These are phyloP conservation scores for Primulina huaijiensis DNA, from an alignment of 257 asterid genomes.

Conservation along the genomic window DNA sequence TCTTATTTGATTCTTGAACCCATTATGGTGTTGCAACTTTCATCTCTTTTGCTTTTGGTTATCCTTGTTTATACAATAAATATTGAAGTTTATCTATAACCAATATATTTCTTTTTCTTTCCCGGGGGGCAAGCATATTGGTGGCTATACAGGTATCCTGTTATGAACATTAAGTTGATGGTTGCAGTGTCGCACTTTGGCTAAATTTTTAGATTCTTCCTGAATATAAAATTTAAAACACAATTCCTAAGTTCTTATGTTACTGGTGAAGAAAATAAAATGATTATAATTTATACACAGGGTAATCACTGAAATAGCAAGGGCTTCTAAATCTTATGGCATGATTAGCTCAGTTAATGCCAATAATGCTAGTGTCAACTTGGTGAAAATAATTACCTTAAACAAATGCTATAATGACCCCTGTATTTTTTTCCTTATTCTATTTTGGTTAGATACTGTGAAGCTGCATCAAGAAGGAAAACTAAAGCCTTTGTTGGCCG, in stretches of 20 bases:
- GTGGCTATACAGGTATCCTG: constrained; percentile 82
- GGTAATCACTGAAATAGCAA: neutral
- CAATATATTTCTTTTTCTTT: constrained; percentile 21
- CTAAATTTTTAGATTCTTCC: neutral
- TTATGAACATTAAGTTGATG: constrained; percentile 1
- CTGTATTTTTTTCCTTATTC: neutral
- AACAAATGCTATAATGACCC: neutral
- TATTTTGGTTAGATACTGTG: constrained; percentile 49
- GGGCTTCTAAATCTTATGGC: neutral
- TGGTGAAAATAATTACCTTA: neutral
- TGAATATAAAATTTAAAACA: neutral
- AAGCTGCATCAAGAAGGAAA: constrained; percentile 62
- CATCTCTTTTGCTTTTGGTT: neutral
- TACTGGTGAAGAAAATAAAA: neutral
- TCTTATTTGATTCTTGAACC: constrained; percentile 5
- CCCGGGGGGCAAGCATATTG: constrained; percentile 83
- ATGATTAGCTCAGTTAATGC: neutral
- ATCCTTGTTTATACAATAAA: neutral
- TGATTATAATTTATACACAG: neutral
- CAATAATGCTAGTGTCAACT: too few relatives aligned
- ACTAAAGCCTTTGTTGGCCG: constrained; percentile 55
- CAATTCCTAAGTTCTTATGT: neutral
- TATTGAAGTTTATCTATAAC: constrained; percentile 13
- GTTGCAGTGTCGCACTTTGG: neutral
- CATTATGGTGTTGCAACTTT: neutral